These are phyloP conservation scores for Corymbia calophylla DNA, from an alignment of 441 rosid species.

Conservation along the genomic window DNA sequence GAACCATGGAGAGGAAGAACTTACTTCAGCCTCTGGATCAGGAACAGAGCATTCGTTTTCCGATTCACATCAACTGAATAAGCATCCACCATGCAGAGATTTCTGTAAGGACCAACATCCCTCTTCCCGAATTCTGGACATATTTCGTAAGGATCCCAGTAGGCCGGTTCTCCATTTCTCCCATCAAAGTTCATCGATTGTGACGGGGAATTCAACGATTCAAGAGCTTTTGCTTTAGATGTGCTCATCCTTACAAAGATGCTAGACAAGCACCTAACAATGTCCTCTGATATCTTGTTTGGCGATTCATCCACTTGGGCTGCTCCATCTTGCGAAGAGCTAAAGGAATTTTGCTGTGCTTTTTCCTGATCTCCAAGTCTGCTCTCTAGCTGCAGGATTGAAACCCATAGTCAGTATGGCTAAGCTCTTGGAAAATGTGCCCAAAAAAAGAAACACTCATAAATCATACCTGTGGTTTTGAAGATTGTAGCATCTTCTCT, in stretches of 20 bases:
- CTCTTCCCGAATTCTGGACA: conserved; percentile 20
- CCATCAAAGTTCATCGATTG: background rate
- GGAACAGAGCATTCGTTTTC: conserved; percentile 37
- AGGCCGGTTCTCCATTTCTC: conserved; percentile 14
- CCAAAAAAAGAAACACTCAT: background rate
- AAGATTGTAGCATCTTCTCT: conserved; percentile 13
- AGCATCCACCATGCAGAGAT: conserved; percentile 41
- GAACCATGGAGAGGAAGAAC: background rate
- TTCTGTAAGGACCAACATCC: conserved; percentile 60
- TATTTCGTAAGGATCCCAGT: conserved; percentile 46
- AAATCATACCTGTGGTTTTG: conserved; percentile 24
- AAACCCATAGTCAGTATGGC: background rate
- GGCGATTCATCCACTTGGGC: conserved; percentile 31
- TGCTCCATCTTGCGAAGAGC: conserved; percentile 27
- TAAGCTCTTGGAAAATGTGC: background rate
- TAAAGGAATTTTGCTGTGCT: conserved; percentile 40
- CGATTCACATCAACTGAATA: conserved; percentile 48
- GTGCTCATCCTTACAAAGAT: conserved; percentile 53
- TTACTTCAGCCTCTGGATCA: conserved; percentile 67
- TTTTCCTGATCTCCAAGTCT: conserved; percentile 50
- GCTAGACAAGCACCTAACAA: conserved; percentile 43
- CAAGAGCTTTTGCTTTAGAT: conserved; percentile 31
- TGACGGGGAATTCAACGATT: background rate
- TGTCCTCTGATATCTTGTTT: conserved; percentile 68
- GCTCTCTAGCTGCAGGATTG: conserved; percentile 43